Evolutionary conservation across 1,139 yeast genomes (phyloP), one percentile per base, ranked within the genome.

Genomic region (Geotrichum fermentans): DNA sequence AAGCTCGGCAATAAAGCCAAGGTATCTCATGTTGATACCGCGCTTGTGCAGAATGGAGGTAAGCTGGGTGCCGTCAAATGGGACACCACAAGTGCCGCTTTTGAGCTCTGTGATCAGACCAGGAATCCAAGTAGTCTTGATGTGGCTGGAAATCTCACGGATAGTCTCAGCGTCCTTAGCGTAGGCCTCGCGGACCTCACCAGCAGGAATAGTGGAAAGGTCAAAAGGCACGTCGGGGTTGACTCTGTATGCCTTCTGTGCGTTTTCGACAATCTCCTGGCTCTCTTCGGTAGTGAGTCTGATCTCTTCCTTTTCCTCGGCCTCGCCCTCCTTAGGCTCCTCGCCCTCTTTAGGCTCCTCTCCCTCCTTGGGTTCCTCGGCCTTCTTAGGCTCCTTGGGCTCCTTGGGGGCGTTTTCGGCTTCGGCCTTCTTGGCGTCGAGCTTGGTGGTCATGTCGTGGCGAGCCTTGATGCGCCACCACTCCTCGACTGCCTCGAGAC

Each of bases 1-100:
- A 38, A 49, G 44, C 36, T 49, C 44, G 10, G 59, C 58, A 18
- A 55, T 41, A 1, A 47, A 47, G 38, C 97, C 97, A 60, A 92
- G 73, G 63, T 92, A 90, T 69, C 98, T 83, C 71, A 90, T 65
- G 66, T 88, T 90, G 63, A 92, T 83, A 73, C 98, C 98, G 47
- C 74, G 73, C 58, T 78, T 78, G 68, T 92, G 98, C 67, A 92
- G 69, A 49, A 75, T 66, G 37, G 74, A 72, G 28, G 88, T 72
- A 60, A 92, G 76, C 60, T 89, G 92, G 4, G 69, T 64, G 54
- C 97, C 96, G 62, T 88, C 96, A 54, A 86, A 73, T 42, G 96
- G 96, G 33, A 82, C 75, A 45, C 82, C 73, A 38, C 75, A 71
- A 45, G 73, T 71, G 18, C 79, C 74, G 4, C 63, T 58, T 36